Conservation (phyloP, 139 green algal species). For the Raphidocelis subcapitata region DNA sequence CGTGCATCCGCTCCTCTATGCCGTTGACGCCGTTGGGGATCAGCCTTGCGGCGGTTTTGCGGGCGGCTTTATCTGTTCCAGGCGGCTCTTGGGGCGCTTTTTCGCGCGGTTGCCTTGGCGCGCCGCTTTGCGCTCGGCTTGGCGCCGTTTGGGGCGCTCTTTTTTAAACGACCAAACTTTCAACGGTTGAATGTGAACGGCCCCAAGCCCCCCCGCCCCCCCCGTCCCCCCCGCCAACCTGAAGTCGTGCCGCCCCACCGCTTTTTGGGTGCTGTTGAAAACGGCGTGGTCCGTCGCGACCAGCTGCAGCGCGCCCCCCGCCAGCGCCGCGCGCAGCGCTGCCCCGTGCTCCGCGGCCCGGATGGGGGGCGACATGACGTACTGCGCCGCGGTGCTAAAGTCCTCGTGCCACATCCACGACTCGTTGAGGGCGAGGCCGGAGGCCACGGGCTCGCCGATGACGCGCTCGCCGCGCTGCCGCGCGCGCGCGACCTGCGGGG, state of each 20-base stretch:
- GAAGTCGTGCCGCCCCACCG: conserved; percentile 81
- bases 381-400: conserved; percentile 73
- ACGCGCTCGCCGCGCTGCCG: conserved; percentile 63
- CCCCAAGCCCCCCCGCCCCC: too few species aligned
- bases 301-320: conserved; percentile 39
- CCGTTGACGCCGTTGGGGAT: conserved; percentile 98
- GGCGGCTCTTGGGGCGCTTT: too few species aligned
- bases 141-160: too few species aligned
- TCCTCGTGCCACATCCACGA: conserved; percentile 70
- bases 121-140: too few species aligned
- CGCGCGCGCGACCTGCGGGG: conserved; percentile 41
- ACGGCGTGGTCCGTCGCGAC: conserved; percentile 90
- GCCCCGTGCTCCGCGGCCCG: conserved; percentile 49
- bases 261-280: conserved; percentile 94
- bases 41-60: too few species aligned
- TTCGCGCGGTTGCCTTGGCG: too few species aligned
- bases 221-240: too few species aligned
- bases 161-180: too few species aligned
- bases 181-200: too few species aligned
- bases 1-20: conserved; percentile 93
- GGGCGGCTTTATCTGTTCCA: too few species aligned
- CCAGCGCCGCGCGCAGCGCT: conserved; percentile 49
- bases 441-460: conserved; percentile 81
- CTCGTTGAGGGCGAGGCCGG: conserved; percentile 79
- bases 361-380: conserved; percentile 96